phyloP scores from a whole-genome alignment of 257 asterid species.

The Gardenia jasminoides region DNA sequence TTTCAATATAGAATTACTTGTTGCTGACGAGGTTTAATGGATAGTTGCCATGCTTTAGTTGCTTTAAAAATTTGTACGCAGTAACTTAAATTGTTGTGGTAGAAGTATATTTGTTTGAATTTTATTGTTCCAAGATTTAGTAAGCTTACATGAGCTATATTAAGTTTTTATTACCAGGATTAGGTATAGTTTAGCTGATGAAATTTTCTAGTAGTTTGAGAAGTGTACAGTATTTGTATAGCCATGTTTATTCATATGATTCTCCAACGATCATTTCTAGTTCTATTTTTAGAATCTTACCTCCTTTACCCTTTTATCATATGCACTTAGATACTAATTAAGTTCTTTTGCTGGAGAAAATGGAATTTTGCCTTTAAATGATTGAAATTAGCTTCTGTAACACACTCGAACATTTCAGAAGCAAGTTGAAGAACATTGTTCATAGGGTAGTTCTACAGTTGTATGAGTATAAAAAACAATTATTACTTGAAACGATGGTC shows the following conservation, averaged over 20 bases:
- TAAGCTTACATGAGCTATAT: not conserved
- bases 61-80: no score
- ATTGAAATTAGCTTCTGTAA: not conserved
- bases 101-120: not conserved
- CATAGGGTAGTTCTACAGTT: no score
- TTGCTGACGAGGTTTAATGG: not conserved
- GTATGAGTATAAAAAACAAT: not conserved
- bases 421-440: no score
- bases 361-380: not conserved
- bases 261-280: not conserved
- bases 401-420: no score
- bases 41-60: not conserved
- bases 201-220: not conserved
- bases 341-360: not conserved
- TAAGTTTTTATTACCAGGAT: not conserved
- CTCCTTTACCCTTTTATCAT: not conserved
- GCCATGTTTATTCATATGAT: not conserved
- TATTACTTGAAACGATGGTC: not conserved
- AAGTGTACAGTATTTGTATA: no score
- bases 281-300: not conserved
- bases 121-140: not conserved
- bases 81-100: not conserved
- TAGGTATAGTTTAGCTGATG: not conserved
- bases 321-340: not conserved
- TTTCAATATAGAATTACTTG: no score